Conservation (phyloP, 768 basidiomycete genomes). For the Lactarius hengduanensis region DNA sequence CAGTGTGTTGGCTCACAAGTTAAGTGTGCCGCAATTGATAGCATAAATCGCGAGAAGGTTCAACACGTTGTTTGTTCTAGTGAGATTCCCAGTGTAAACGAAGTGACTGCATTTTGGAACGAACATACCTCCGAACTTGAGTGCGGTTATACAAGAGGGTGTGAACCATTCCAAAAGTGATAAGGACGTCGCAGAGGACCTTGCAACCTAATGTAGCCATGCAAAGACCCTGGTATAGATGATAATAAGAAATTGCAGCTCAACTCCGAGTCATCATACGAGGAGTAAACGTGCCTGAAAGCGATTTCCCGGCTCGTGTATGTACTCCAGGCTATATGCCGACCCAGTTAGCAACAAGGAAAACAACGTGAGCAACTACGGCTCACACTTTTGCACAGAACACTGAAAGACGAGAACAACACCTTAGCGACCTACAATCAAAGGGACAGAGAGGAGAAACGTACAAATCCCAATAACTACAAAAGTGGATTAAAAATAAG, state of each 20-base stretch:
- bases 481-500: background rate
- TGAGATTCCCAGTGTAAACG: background rate
- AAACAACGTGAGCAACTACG: background rate
- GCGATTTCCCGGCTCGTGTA: background rate
- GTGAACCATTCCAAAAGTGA: conserved; percentile 10
- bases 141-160: conserved; percentile 3
- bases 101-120: background rate
- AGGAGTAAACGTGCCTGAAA: background rate
- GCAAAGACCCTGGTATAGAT: background rate
- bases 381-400: background rate
- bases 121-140: background rate
- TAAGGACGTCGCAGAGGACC: conserved; percentile 2
- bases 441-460: background rate
- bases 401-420: background rate
- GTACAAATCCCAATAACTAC: background rate
- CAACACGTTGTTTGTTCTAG: conserved; percentile 2
- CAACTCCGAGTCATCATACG: background rate
- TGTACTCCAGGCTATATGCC: background rate
- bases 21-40: conserved; percentile 10
- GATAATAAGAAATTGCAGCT: too few relatives aligned
- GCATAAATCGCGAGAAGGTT: background rate
- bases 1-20: background rate
- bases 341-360: background rate
- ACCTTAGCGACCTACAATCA: background rate
- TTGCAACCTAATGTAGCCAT: conserved; percentile 2